A percentile compares a stretch with the other conserved stretches of the same genome.
Evolutionary conservation across 2,329 filamentous ascomycete species (phyloP).

Genomic region (Stylonectria norvegica): DNA sequence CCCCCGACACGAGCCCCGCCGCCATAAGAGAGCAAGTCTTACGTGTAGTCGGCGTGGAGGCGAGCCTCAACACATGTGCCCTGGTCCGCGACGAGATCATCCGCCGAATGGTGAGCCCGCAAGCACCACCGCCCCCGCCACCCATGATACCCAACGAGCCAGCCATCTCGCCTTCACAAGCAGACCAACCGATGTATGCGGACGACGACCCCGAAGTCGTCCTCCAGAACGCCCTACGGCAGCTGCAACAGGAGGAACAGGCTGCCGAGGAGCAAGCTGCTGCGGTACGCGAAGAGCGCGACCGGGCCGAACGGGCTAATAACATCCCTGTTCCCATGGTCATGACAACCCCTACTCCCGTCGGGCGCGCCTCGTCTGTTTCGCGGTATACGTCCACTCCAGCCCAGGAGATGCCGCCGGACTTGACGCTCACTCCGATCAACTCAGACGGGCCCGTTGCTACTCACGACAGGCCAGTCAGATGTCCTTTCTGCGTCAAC

Average conservation of each 20-base stretch:
- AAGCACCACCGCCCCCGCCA: constrained; percentile 21
- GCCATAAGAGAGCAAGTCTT: constrained; percentile 57
- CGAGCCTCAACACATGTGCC: constrained; percentile 51
- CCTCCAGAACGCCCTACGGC: constrained; percentile 56
- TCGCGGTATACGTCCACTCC: constrained; percentile 33
- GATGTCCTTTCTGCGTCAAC: constrained; percentile 61
- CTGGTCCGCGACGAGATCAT: constrained; percentile 57
- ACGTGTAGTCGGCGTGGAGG: constrained; percentile 53
- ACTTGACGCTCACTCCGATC: constrained; percentile 55
- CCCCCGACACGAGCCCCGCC: constrained; percentile 55
- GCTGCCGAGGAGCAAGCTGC: constrained; percentile 57
- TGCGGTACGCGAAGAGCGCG: constrained; percentile 50
- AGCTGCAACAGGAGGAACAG: constrained; percentile 57
- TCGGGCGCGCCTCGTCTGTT: constrained; percentile 28
- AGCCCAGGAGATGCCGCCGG: constrained; percentile 34
- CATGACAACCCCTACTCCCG: constrained; percentile 33
- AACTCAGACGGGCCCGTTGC: constrained; percentile 47
- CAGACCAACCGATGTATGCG: constrained; percentile 40
- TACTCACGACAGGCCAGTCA: constrained; percentile 46
- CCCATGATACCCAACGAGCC: constrained; percentile 25
- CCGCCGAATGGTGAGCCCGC: constrained; percentile 32
- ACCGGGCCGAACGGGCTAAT: constrained; percentile 42
- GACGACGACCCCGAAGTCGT: constrained; percentile 57
- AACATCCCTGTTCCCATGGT: constrained; percentile 30
- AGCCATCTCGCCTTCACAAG: constrained; percentile 28